These are phyloP conservation scores for Picochlorum sp. DNA, from an alignment of 139 green algal species.

Conservation along the genomic window DNA sequence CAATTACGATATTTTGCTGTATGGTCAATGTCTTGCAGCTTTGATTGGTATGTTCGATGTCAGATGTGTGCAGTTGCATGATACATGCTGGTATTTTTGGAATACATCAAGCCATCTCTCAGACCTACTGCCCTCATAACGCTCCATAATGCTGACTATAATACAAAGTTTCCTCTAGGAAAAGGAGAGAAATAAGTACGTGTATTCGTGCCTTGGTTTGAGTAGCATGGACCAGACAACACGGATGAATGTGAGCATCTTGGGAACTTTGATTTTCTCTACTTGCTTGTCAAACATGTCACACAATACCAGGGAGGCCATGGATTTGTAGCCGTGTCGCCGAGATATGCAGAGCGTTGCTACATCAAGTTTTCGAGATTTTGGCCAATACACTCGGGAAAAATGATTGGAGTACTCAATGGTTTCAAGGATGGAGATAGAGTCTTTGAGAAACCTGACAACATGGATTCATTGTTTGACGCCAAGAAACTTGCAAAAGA, in stretches of 20 bases:
- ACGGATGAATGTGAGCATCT: slow-evolving; percentile 26
- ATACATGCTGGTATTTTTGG: slow-evolving; percentile 27
- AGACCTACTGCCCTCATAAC: slow-evolving; percentile 21
- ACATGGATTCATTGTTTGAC: slow-evolving; percentile 11
- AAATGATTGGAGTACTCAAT: slow-evolving; percentile 19
- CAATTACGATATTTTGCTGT: slow-evolving; percentile 32
- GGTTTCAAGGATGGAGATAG: slow-evolving; percentile 7
- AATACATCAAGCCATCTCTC: slow-evolving; percentile 22
- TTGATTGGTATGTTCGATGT: slow-evolving; percentile 23
- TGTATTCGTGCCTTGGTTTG: slow-evolving; percentile 12
- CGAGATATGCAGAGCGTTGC: slow-evolving; percentile 28
- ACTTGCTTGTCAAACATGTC: slow-evolving; percentile 24
- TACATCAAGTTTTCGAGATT: slow-evolving; percentile 22
- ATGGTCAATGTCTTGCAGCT: slow-evolving; percentile 19
- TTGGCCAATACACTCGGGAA: slow-evolving; percentile 16
- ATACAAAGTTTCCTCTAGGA: slow-evolving; percentile 27
- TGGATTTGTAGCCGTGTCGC: slow-evolving; percentile 28
- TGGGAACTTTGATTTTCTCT: slow-evolving; percentile 30
- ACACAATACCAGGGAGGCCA: slow-evolving; percentile 14
- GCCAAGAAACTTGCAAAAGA: slow-evolving; percentile 23
- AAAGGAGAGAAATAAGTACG: slow-evolving; percentile 16
- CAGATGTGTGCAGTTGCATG: slow-evolving; percentile 29
- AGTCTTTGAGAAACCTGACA: neutral
- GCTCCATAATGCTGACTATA: slow-evolving; percentile 37
- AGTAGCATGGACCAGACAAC: neutral